Base-by-base conservation (phyloP, 2,329 filamentous ascomycete species). In the Monosporascus sp. region DNA sequence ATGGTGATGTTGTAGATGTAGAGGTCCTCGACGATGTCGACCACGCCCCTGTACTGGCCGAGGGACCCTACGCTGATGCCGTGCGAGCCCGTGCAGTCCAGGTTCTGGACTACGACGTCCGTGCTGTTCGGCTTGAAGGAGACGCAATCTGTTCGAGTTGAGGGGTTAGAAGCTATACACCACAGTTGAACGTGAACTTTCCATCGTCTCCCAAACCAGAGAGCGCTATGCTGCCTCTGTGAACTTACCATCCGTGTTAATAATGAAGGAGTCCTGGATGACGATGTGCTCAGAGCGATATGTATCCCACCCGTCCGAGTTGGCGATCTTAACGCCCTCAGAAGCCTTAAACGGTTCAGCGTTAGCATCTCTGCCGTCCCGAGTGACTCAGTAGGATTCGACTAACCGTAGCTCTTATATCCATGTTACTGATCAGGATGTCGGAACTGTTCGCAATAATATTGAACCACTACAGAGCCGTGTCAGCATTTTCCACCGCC, bases 81-180 rank as follows among this genome's bases (percentile, higher is more conserved):
- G 62, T 90, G 86, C 3, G 83, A 87, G 36, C 85, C 85, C 61
- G 85, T 86, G 70, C 86, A 90, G 55, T 75, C 71, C 4, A 90
- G 71, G 56, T 85, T 84, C 65, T 89, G 85, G 5, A 89, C 79
- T 4, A 89, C 67, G 7, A 89, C 81, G 58, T 87, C 79, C 44
- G 84, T 88, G 61, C 79, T 84, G 66, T 89, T 90, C 19, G 86
- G 86, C 69, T 90, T 90, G 77, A 90, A 89, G 0, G 84, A 85
- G 14, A 90, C 83, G 56, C 87, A 90, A 65, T 90, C 81, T 60
- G 53, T 14, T 3, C 36, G 11, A 27, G 43, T 24, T 56, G 7
- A 40, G 47, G 61, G 45, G 22, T 57, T 8, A 43, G 48, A 61
- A 49, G 16, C 6, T 17, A 2, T 5, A 24, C n/a, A 14, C 1